Percentiles rank a stretch among this genome's conserved stretches.
Evolutionary conservation across 176 grass and related monocot genomes (phyloP).

Genomic region (Ensete ventricosum): DNA sequence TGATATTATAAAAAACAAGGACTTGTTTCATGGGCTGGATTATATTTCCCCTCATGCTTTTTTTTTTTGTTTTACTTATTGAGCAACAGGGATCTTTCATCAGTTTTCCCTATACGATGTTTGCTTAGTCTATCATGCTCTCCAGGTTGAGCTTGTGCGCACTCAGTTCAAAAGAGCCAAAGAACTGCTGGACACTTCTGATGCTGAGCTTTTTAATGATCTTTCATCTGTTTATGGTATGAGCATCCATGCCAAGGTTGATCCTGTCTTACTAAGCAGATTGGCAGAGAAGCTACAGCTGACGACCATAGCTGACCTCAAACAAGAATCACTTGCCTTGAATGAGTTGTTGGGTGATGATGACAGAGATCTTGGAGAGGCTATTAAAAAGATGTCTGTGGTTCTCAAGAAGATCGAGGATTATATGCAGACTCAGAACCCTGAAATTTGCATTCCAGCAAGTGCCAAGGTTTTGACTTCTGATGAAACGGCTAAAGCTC

Average conservation of each 20-base stretch:
- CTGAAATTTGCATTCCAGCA: not conserved
- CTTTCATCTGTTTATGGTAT: not conserved
- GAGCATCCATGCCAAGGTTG: not conserved
- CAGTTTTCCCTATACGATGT: not conserved
- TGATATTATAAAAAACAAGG: too few species aligned
- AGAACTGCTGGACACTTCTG: slow-evolving; percentile 39
- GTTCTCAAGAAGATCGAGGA: slow-evolving; percentile 7
- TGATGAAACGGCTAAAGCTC: not conserved
- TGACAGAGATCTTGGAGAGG: slow-evolving; percentile 2
- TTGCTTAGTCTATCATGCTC: slow-evolving; percentile 13
- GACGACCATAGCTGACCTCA: slow-evolving; percentile 1
- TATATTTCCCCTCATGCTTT: not conserved
- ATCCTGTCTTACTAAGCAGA: not conserved
- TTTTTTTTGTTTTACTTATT: not conserved
- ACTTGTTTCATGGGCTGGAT: not conserved
- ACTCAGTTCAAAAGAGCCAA: slow-evolving; percentile 82
- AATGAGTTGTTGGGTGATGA: not conserved
- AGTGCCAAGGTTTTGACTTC: not conserved
- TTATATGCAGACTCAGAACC: slow-evolving; percentile 1
- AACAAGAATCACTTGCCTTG: slow-evolving; percentile 14
- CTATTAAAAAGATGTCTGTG: slow-evolving; percentile 1
- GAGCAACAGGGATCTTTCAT: not conserved
- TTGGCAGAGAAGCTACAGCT: slow-evolving; percentile 14
- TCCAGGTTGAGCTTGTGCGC: slow-evolving; percentile 81
- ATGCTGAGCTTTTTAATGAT: slow-evolving; percentile 17